A percentile compares a stretch with the other conserved stretches of the same genome.
These are phyloP conservation scores for Chara braunii DNA, from an alignment of 139 green algal species.

Conservation along the genomic window DNA sequence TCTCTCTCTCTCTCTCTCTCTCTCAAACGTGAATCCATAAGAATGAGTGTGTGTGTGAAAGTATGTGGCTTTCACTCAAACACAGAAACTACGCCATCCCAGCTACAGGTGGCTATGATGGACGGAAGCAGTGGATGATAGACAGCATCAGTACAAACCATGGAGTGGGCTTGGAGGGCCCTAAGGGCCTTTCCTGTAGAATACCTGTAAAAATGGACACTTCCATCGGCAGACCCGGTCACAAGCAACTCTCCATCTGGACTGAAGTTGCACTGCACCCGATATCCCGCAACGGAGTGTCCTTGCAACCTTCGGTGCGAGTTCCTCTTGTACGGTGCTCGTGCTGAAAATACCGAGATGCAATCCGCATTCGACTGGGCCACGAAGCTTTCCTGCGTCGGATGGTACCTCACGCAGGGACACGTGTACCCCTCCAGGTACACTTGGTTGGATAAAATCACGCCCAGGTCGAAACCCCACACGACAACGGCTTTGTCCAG, in stretches of 20 bases:
- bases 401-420: neutral
- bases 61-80: neutral
- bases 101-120: slow-evolving; percentile 7
- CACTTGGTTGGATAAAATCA: neutral
- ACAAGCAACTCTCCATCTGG: neutral
- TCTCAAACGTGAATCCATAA: too few relatives aligned
- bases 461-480: neutral
- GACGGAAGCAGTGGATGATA: slow-evolving; percentile 14
- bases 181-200: neutral
- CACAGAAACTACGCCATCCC: slow-evolving; percentile 8
- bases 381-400: neutral
- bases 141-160: slow-evolving; percentile 3
- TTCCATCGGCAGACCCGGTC: slow-evolving; percentile 10
- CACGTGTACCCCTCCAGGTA: slow-evolving; percentile 18
- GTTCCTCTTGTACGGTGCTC: slow-evolving; percentile 13
- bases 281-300: slow-evolving; percentile 13
- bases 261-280: neutral
- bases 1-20: too few relatives aligned
- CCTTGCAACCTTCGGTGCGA: slow-evolving; percentile 11
- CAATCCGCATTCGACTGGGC: slow-evolving; percentile 19
- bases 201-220: neutral
- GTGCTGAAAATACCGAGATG: neutral
- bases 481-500: neutral
- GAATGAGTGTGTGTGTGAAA: too few relatives aligned
- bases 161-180: neutral